Percentiles rank a stretch among this genome's conserved stretches.
Evolutionary conservation across 1,139 yeast genomes (phyloP).

Genomic region (Yamadazyma oceani): DNA sequence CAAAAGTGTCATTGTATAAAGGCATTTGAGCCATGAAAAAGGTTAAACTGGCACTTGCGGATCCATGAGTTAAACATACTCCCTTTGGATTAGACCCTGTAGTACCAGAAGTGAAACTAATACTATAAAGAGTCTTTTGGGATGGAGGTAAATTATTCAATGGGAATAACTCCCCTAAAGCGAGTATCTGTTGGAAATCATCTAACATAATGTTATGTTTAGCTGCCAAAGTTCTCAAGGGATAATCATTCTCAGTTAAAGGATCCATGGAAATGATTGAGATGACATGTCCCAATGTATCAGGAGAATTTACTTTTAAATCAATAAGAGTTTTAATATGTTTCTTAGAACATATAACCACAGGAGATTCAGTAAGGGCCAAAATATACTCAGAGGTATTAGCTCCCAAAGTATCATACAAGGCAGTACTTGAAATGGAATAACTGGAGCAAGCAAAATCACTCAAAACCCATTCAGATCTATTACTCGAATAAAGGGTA

Average conservation of each 20-base stretch:
- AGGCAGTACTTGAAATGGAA: constrained; percentile 38
- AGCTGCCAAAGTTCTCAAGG: constrained; percentile 23
- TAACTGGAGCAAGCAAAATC: constrained; percentile 39
- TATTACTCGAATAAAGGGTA: constrained; percentile 35
- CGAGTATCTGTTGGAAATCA: constrained; percentile 34
- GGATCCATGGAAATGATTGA: constrained; percentile 40
- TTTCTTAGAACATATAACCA: constrained; percentile 32
- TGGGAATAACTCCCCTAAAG: constrained; percentile 28
- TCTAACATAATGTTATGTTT: constrained; percentile 24
- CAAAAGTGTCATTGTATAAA: constrained; percentile 14
- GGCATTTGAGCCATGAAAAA: constrained; percentile 20
- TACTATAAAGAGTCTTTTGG: constrained; percentile 33
- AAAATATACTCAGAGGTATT: constrained; percentile 36
- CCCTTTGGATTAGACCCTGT: constrained; percentile 45
- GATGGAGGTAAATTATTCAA: constrained; percentile 25
- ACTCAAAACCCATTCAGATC: constrained; percentile 40
- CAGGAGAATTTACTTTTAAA: constrained; percentile 27
- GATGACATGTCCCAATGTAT: constrained; percentile 28
- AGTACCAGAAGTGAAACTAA: constrained; percentile 45
- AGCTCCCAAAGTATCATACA: constrained; percentile 42
- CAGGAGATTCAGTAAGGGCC: constrained; percentile 35
- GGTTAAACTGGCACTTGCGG: constrained; percentile 28
- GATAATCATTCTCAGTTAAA: constrained; percentile 17
- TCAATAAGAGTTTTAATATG: constrained; percentile 27
- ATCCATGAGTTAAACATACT: constrained; percentile 33